phyloP scores from a whole-genome alignment of 768 basidiomycete genomes.

The Boletales sp. region DNA sequence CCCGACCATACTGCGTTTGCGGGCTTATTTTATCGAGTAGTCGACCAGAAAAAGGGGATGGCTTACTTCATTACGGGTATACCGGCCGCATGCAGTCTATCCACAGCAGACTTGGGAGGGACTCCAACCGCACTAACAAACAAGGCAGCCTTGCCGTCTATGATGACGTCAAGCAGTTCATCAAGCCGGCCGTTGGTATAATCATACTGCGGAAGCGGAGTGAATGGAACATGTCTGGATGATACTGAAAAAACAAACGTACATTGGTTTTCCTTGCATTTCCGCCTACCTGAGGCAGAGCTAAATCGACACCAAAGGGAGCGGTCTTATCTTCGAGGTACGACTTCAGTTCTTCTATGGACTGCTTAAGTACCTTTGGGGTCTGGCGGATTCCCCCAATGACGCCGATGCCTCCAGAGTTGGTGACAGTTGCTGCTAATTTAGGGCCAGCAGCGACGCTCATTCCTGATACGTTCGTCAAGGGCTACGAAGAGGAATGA shows the following conservation, averaged over 20 bases:
- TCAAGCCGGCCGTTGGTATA: constrained; percentile 78
- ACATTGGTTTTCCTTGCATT: constrained; percentile 81
- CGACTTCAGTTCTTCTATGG: constrained; percentile 70
- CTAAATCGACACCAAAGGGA: constrained; percentile 79
- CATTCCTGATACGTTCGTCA: constrained; percentile 42
- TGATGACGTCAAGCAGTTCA: constrained; percentile 76
- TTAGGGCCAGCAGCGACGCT: constrained; percentile 84
- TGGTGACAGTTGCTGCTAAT: constrained; percentile 88
- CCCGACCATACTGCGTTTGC: constrained; percentile 63
- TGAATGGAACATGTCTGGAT: not conserved
- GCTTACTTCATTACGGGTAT: constrained; percentile 85
- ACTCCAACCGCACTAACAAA: constrained; percentile 87
- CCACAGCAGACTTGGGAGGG: constrained; percentile 78
- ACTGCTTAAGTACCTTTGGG: constrained; percentile 64
- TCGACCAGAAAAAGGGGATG: not conserved
- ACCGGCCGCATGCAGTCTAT: constrained; percentile 73
- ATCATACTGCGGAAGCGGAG: constrained; percentile 43
- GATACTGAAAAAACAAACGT: constrained; percentile 6
- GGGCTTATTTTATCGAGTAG: not conserved
- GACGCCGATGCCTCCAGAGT: constrained; percentile 84
- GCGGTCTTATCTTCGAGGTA: constrained; percentile 72
- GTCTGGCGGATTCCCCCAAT: constrained; percentile 80
- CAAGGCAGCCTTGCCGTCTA: constrained; percentile 64
- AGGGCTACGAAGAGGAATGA: not conserved
- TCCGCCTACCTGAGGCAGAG: constrained; percentile 80